phyloP scores from a whole-genome alignment of 2,329 filamentous ascomycete genomes.

The Nigrospora oryzae region DNA sequence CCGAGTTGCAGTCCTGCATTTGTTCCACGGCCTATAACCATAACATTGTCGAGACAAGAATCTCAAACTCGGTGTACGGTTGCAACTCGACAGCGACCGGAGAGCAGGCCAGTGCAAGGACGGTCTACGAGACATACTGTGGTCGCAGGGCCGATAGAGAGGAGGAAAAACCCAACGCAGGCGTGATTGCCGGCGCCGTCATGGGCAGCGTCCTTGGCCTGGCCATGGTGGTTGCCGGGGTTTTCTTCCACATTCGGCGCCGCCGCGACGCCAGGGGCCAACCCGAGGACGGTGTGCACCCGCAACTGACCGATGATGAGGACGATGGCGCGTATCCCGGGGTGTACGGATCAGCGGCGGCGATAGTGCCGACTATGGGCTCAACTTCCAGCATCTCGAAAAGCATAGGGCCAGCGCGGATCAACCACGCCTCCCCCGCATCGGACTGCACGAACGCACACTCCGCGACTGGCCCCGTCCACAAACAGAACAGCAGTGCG shows the following conservation, averaged over 20 bases:
- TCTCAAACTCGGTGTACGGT: constrained; percentile 30
- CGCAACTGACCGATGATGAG: too few relatives aligned
- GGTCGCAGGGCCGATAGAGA: constrained; percentile 12
- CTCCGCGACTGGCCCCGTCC: too few relatives aligned
- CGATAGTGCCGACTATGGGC: too few relatives aligned
- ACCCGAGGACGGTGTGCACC: not conserved
- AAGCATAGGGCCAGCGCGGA: too few relatives aligned
- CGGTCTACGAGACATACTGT: constrained; percentile 37
- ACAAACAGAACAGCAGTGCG: too few relatives aligned
- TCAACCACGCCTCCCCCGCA: too few relatives aligned
- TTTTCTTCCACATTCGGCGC: constrained; percentile 25
- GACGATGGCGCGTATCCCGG: too few relatives aligned
- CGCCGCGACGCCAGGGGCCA: constrained; percentile 7
- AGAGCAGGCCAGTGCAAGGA: constrained; percentile 37
- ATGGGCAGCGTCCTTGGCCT: constrained; percentile 23
- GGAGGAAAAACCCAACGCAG: constrained; percentile 9
- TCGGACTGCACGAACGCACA: too few relatives aligned
- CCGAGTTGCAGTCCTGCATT: constrained; percentile 41
- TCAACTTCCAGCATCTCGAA: too few relatives aligned
- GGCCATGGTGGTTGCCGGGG: constrained; percentile 17
- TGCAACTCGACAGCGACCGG: constrained; percentile 39
- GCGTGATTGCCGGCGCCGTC: constrained; percentile 20
- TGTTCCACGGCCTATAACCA: constrained; percentile 38
- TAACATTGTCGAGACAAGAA: constrained; percentile 24
- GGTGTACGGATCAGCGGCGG: too few relatives aligned